Evolutionary conservation across 192 early-diverging fungal species (phyloP).

Genomic region (Umbelopsis ramanniana): DNA sequence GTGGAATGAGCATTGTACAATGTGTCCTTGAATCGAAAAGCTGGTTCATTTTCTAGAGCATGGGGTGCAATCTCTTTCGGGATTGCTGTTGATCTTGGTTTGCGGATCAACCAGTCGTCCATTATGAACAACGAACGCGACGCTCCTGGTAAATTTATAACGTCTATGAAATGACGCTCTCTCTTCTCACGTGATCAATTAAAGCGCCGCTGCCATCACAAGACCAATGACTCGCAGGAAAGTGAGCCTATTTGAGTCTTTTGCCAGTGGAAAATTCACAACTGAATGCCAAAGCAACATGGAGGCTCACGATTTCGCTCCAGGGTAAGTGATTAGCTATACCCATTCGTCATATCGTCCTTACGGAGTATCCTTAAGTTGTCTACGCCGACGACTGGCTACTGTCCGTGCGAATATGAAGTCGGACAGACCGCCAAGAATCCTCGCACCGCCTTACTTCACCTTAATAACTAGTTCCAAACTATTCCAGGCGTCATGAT

Average conservation of each 20-base stretch:
- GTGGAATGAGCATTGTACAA: constrained; percentile 3
- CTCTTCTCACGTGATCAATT: not conserved
- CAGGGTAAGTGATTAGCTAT: constrained; percentile 2
- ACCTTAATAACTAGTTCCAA: not conserved
- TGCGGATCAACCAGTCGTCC: constrained; percentile 3
- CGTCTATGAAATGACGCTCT: not conserved
- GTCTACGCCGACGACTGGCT: not conserved
- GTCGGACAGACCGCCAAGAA: not conserved
- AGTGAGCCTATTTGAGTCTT: not conserved
- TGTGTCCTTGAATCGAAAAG: not conserved
- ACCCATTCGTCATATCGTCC: too few relatives aligned
- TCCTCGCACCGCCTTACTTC: not conserved
- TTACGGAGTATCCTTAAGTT: too few relatives aligned
- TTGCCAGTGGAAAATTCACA: not conserved
- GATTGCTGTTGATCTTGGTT: not conserved
- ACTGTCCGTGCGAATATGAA: not conserved
- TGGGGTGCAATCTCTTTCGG: not conserved
- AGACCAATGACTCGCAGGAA: constrained; percentile 9
- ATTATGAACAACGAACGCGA: constrained; percentile 9
- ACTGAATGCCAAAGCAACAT: constrained; percentile 15
- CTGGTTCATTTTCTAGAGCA: not conserved
- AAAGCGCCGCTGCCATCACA: not conserved
- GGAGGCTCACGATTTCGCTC: constrained; percentile 14
- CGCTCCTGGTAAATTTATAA: not conserved
- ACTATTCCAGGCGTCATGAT: not conserved